These are phyloP conservation scores for Eucalyptus lansdowneana DNA, from an alignment of 345 rosid species.

Conservation along the genomic window DNA sequence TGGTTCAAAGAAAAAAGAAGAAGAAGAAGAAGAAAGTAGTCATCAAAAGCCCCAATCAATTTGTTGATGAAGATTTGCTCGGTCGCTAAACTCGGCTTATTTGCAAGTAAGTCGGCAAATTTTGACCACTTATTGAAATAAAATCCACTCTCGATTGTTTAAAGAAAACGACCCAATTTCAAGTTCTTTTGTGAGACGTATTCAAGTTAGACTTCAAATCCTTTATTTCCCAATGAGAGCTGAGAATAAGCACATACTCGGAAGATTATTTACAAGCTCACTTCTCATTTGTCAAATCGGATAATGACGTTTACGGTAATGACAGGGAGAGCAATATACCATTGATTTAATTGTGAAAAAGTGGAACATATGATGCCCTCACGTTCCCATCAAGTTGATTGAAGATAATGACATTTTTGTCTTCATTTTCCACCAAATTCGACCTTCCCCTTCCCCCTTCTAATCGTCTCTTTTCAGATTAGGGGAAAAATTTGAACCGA, in stretches of 20 bases:
- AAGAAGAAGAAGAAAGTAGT: background rate
- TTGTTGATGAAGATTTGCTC: background rate
- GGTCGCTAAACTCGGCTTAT: background rate
- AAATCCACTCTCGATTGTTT: background rate
- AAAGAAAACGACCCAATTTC: background rate
- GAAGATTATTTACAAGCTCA: background rate
- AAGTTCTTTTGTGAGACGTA: background rate
- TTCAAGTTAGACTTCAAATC: too few species aligned
- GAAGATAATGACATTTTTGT: background rate
- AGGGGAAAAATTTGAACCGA: background rate
- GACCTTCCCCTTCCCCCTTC: background rate
- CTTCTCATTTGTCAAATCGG: background rate
- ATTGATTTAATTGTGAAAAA: accelerated
- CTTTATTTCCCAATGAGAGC: background rate
- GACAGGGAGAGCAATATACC: accelerated
- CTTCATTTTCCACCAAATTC: background rate
- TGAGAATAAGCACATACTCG: background rate
- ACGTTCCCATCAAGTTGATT: background rate
- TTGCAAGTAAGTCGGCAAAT: background rate
- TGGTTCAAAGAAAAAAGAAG: too few species aligned
- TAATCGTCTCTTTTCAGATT: background rate
- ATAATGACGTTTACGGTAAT: accelerated
- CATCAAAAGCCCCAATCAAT: background rate
- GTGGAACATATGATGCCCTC: background rate
- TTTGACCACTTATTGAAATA: background rate